Base-by-base conservation (phyloP, 306 rosid species). In the Lithocarpus polystachyus region DNA sequence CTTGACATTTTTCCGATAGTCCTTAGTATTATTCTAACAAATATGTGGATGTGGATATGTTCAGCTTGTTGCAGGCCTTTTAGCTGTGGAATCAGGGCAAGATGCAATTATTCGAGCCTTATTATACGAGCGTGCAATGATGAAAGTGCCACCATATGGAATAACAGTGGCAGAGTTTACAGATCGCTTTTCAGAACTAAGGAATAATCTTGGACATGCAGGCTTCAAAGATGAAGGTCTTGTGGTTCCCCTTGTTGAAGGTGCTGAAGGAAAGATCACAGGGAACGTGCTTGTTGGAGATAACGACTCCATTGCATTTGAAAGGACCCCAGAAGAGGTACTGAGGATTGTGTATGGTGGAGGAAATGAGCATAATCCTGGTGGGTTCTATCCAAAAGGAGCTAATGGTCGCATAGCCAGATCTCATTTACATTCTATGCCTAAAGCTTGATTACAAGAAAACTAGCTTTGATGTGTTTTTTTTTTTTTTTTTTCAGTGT, bases 381-480 rank as follows among this genome's bases (percentile, higher is more conserved):
- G 99, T 15, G 97, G 98, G 11, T 87, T 95, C 83, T 93, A 56
- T 71, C 99, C 98, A 0, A 28, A 79, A 5, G 98, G 99, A 24
- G 97, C 81, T 61, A 1, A 69, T 52, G 99, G 99, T 23, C 77
- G n/a, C 7, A 91, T 95, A 12, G 99, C 97, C 11, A 81, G 2
- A 73, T 77, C 88, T 37, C 11, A 37, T 37, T 37, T 37, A 37
- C 45, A 37, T 37, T 37, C 45, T 37, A 37, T 37, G 45, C 45
- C 45, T 37, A 37, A 0, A 37, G 0, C 11, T 37, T 37, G 45
- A 37, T 37, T 37, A 37, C 45, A 37, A 37, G 45, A 37, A 37
- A 35, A 35, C 40, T 35, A 35, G 40, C 8, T 6, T 35, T 35
- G 8, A 35, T 35, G 40, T 35, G 5, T 6, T 35, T 35, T 35